Base-by-base conservation (phyloP, 1,139 yeast genomes). In the Ashbya aceris region DNA sequence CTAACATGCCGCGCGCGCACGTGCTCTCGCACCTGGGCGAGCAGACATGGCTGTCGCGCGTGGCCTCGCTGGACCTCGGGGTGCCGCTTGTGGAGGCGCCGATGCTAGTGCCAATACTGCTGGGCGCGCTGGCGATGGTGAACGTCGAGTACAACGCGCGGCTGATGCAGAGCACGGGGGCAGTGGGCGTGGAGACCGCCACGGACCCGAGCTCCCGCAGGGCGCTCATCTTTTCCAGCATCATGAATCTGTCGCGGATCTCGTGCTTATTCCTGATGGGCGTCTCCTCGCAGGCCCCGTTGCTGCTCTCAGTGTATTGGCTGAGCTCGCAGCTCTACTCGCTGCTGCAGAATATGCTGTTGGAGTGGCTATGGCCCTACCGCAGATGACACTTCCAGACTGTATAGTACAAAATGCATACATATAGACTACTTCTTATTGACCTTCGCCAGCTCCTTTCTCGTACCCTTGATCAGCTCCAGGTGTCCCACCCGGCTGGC, bases 401-500 rank as follows among this genome's bases (percentile, higher is more conserved):
- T 12, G 10, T 10, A 33, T 9, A 30, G 27, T 11, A 10, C 11
- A 17, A 33, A 14, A 29, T 29, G 11, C 29, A 33, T 11, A 32
- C 14, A 33, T 12, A 33, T 4, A 31, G 8, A 30, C 36, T 33
- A 38, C 31, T 38, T 30, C 30, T 51, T 64, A 55, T 69, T 66
- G 40, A 57, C 64, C 61, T 73, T 81, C 58, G 83, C 95, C 11
- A 84, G 52, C 56, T 83, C 77, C 64, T 94, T 76, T 69, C 96
- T 79, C n/a, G 93, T 80, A 10, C 97, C 98, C 62, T 84, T 86
- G 50, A 91, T 68, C 40, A 91, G 62, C 65, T 91, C 98, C 55
- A 91, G 71, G 64, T 91, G 97, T n/a, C 98, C 98, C 4, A 89
- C 96, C 62, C 91, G 76, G 42, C 93, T 73, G 2, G 96, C 81